A percentile compares a stretch with the other conserved stretches of the same genome.
Conservation (phyloP, 2,329 filamentous ascomycete genomes). For the Tolypocladium endophyticum region DNA sequence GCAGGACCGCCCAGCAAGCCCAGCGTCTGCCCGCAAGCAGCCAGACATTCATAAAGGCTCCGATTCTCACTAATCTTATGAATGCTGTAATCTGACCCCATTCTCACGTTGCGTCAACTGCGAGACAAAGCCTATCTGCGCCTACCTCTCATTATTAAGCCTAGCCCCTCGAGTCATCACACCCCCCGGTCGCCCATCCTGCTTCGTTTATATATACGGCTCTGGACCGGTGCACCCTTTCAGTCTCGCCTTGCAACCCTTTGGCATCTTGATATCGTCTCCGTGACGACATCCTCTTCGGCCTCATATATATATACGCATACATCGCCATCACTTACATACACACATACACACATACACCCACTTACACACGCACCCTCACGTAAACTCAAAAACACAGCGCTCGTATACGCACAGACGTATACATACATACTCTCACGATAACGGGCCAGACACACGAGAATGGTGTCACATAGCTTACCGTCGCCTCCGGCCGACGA, state of each 20-base stretch:
- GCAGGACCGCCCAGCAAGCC: neutral
- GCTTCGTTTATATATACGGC: neutral
- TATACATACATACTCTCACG: neutral
- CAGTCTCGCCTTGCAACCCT: neutral
- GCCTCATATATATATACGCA: neutral
- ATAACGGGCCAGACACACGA: neutral
- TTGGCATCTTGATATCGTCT: neutral
- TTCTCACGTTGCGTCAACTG: neutral
- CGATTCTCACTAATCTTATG: neutral
- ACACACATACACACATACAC: neutral
- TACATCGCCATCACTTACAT: neutral
- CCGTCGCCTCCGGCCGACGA: slow-evolving; percentile 44
- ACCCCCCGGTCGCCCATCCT: neutral
- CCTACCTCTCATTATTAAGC: slow-evolving; percentile 2
- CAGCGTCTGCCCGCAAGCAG: neutral
- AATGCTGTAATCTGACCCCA: neutral
- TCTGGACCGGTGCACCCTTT: neutral
- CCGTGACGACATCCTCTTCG: neutral
- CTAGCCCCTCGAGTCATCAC: slow-evolving; percentile 1
- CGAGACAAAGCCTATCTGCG: neutral
- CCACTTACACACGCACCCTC: neutral
- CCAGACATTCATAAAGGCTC: neutral
- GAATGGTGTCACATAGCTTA: slow-evolving; percentile 36
- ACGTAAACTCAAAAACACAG: neutral
- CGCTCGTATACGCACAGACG: neutral